Conservation (phyloP, 2,329 filamentous ascomycete genomes). For the Ophiocordyceps polyrhachis-furcata region DNA sequence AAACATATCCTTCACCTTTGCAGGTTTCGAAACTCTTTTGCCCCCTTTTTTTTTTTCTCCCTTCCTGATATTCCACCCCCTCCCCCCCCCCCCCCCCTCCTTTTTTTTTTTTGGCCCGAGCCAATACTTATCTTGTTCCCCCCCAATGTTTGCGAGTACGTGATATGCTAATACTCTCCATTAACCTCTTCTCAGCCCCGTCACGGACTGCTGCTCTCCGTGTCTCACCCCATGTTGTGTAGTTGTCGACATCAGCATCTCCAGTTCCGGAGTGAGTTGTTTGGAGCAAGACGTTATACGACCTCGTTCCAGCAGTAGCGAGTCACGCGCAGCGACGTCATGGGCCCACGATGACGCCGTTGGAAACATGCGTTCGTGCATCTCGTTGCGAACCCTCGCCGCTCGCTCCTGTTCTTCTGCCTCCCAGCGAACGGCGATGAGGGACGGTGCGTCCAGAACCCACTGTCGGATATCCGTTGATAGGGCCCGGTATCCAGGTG, state of each 20-base stretch:
- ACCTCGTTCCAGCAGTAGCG: too few species aligned
- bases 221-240: too few species aligned
- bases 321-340: too few species aligned
- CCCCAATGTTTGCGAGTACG: too few species aligned
- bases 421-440: slow-evolving; percentile 38
- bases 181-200: too few species aligned
- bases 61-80: neutral
- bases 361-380: slow-evolving; percentile 23
- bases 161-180: too few species aligned
- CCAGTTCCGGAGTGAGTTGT: too few species aligned
- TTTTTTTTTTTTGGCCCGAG: neutral
- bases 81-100: too few species aligned
- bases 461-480: slow-evolving; percentile 30
- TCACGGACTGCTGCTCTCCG: too few species aligned
- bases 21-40: neutral
- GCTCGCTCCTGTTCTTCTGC: slow-evolving; percentile 36
- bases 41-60: neutral
- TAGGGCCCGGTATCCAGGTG: slow-evolving; percentile 44
- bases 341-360: neutral
- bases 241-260: too few species aligned
- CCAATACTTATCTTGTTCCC: too few species aligned
- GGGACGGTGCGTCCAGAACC: slow-evolving; percentile 31
- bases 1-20: neutral
- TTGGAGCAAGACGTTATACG: too few species aligned
- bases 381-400: slow-evolving; percentile 22